Percentiles rank a stretch among this genome's conserved stretches.
These are phyloP conservation scores for sunflower (Helianthus annuus) DNA, from an alignment of 129 eudicot species.

Conservation along the genomic window HanXRQr2.0-SUNRISE NC_035437.2:158209430-158209929, in stretches of 20 bases:
- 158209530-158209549: background rate
- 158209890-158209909: conserved; percentile 26
- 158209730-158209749: conserved; percentile 74
- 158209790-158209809: conserved; percentile 18
- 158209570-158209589: background rate
- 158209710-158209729: conserved; percentile 83
- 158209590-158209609: background rate
- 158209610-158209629: background rate
- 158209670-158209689: conserved; percentile 80
- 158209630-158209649: background rate
- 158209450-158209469: background rate
- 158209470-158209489: background rate
- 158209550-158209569: background rate
- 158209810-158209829: conserved; percentile 18
- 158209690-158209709: conserved; percentile 65
- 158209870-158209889: conserved; percentile 36
- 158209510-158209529: background rate
- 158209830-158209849: conserved; percentile 9
- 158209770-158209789: conserved; percentile 30
- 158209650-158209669: background rate
- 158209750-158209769: conserved; percentile 70
- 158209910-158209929: conserved; percentile 9
- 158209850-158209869: conserved; percentile 2
- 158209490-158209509: background rate
- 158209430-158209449: background rate